Base-by-base conservation (phyloP, 495 filamentous ascomycete species). In the Penicillium daleae region DNA sequence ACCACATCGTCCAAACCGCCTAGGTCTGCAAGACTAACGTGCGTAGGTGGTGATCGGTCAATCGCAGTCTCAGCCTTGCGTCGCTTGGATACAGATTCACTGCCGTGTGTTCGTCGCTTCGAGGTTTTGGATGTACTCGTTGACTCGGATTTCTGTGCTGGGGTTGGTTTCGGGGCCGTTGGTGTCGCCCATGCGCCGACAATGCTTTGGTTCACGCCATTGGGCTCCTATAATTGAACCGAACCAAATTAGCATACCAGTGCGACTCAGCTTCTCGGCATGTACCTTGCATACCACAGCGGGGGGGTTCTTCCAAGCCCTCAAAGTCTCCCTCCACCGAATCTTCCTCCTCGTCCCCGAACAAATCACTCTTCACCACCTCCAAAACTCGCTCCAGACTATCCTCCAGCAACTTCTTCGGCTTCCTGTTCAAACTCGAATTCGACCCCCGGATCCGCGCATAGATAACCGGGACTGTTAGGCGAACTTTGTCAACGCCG, bases 1-100 rank as follows among this genome's bases (percentile, higher is more conserved):
- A 94, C 86, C 21, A 96, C 87, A 62, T 89, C 83, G 62, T 96
- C 91, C 53, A 97, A 83, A 10, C 94, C 94, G 56, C 93, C 95
- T 48, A 97, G 81, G 70, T 97, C 92, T 10, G 86, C 82, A 22
- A 98, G 82, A 61, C 85, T 89, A 19, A 95, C 76, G 63, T 90
- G 86, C 6, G 83, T 89, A 5, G 94, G 93, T 0, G 95, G 90
- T 32, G 83, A 86, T 40, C 86, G 79, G 74, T 92, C 85, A 40
- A 84, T 72, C 3, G 72, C 79, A 21, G 29, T 9, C 60, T 83
- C 75, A 69, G 77, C 83, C 73, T 87, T 91, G 31, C 89, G 79
- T 59, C 86, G 81, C 75, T 93, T 93, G 2, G 82, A 74, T 22
- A 75, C 81, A 3, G 91, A 86, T 71, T 94, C 92, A 31, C 86